Conservation (phyloP, 192 early-diverging fungal species). For the Coemansia sp. region DNA sequence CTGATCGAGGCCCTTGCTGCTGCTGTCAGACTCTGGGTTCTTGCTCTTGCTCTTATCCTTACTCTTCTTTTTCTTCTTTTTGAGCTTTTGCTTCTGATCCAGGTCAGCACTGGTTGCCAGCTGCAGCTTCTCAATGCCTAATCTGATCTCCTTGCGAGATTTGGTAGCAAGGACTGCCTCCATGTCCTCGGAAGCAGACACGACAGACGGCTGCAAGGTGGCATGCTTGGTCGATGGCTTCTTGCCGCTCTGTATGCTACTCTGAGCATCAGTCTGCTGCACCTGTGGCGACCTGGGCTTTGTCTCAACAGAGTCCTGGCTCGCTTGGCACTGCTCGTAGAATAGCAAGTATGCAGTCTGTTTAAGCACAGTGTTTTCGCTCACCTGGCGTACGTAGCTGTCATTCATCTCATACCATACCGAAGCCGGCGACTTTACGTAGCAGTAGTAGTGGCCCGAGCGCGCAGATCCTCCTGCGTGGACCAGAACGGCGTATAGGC, state of each 20-base stretch:
- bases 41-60: conserved; percentile 40
- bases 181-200: conserved; percentile 28
- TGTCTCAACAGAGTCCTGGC: too few relatives aligned
- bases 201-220: too few relatives aligned
- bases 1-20: background rate
- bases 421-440: conserved; percentile 70
- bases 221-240: too few relatives aligned
- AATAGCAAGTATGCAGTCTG: conserved; percentile 87
- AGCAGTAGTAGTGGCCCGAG: conserved; percentile 87
- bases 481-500: conserved; percentile 75
- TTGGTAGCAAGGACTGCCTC: too few relatives aligned
- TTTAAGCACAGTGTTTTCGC: conserved; percentile 61
- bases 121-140: too few relatives aligned
- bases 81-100: too few relatives aligned
- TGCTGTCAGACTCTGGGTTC: conserved; percentile 11
- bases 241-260: too few relatives aligned
- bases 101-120: too few relatives aligned
- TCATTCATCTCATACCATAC: conserved; percentile 83
- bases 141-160: too few relatives aligned
- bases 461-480: conserved; percentile 69
- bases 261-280: background rate
- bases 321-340: conserved; percentile 53
- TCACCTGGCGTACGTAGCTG: conserved; percentile 64
- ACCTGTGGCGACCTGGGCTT: too few relatives aligned
- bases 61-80: conserved; percentile 42